phyloP scores from a whole-genome alignment of 768 basidiomycete species.

The Leccinum boreale region DNA sequence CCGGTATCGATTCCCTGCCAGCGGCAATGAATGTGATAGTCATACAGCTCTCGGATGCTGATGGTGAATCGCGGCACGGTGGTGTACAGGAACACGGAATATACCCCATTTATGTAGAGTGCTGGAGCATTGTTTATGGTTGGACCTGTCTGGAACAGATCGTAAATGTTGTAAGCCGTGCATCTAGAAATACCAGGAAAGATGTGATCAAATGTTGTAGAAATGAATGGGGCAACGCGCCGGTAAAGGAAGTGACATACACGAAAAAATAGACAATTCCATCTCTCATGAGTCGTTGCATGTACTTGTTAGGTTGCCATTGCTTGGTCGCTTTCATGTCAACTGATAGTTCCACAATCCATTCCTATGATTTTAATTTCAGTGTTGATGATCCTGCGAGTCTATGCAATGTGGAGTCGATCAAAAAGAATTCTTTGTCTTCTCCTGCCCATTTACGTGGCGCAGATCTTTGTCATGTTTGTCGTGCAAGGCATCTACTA shows the following conservation, averaged over 20 bases:
- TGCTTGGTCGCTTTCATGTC: slow-evolving; percentile 3
- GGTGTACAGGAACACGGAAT: not conserved
- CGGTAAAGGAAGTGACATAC: not conserved
- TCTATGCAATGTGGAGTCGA: slow-evolving; percentile 11
- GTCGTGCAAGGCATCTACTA: slow-evolving; percentile 1
- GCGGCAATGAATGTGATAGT: not conserved
- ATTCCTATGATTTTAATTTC: not conserved
- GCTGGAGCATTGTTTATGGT: not conserved
- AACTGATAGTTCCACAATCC: too few relatives aligned
- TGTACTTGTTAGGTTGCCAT: slow-evolving; percentile 11
- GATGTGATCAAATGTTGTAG: not conserved
- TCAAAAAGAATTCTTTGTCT: slow-evolving; percentile 4
- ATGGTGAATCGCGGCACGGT: not conserved
- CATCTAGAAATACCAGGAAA: not conserved
- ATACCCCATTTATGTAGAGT: not conserved
- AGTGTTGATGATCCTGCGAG: slow-evolving; percentile 15
- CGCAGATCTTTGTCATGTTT: not conserved
- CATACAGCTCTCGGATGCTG: not conserved
- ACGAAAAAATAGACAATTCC: slow-evolving; percentile 7
- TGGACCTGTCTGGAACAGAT: not conserved
- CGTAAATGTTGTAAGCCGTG: not conserved
- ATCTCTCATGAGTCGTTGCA: slow-evolving; percentile 1
- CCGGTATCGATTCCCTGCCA: not conserved
- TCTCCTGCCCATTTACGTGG: slow-evolving; percentile 3
- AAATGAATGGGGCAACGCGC: not conserved